Base-by-base conservation (phyloP, 2,329 filamentous ascomycete species). In the Fusarium xylarioides region DNA sequence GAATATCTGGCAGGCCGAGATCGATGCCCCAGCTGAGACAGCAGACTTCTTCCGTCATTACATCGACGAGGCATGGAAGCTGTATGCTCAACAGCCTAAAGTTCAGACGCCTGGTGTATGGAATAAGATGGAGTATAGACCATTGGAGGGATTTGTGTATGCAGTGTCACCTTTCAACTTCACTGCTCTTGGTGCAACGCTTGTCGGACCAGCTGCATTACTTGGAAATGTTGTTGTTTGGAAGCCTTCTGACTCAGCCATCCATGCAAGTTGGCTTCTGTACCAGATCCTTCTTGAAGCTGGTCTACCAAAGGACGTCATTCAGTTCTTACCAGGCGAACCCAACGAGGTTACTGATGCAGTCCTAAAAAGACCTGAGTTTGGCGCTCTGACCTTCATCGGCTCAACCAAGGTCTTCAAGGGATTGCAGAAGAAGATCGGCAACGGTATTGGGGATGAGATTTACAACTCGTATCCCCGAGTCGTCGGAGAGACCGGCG, bases 401-500 rank as follows among this genome's bases (percentile, higher is more conserved):
- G 83, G 83, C 1, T 83, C 81, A 0, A 80, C 82, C 1, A 79
- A 79, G 38, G 82, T 84, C 8, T 84, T 84, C 66, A 77, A 79
- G 23, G 69, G 63, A 1, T 23, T 84, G 1, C 80, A 79, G 59
- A 78, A 62, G 44, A 79, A 78, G 58, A 79, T 80, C 21, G 83
- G 80, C 18, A 79, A 70, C 5, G 74, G 74, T 7, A 78, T 79
- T 23, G 79, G 73, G 6, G 83, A 82, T 59, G 75, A 78, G 23
- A 56, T 71, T 15, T 75, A 74, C 40, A 78, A 82, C 46, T 74
- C 72, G 0, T 83, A 79, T 76, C 86, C 86, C 2, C 80, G 85
- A 4, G 79, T 87, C 35, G 83, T 87, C 5, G 86, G 85, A 61
- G 86, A 88, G 80, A 88, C 86, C 1, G 83, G 84, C 2, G 86